Base-by-base conservation (phyloP, 2,329 filamentous ascomycete genomes). In the Scedosporium apiospermum region DNA sequence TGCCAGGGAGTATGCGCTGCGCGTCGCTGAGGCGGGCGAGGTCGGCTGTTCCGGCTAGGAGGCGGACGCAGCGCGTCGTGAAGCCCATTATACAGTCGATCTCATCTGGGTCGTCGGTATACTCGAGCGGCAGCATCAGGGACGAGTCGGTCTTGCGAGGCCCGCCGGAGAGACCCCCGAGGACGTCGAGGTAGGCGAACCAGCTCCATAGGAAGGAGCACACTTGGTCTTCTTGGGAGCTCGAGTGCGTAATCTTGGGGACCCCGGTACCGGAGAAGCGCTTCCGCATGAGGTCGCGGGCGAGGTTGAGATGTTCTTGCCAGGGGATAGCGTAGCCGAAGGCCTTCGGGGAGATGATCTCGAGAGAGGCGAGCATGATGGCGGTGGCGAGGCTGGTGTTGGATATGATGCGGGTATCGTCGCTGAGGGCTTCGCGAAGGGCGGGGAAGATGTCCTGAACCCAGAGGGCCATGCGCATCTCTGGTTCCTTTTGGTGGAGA, bases 121-220 rank as follows among this genome's bases (percentile, higher is more conserved):
- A 75, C 67, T 79, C 79, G 73, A 83, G 72, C 76, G 85, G 70
- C 78, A 79, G 73, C 65, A 77, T 67, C 62, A 75, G 78, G 7
- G 84, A 75, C 0, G 83, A 81, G 23, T 78, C 78, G 41, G 79
- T 79, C 41, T 78, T 77, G 58, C 77, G 65, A 57, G 70, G 77
- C 9, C 82, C 82, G 16, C 88, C 89, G 62, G 77, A 87, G 27
- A 96, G 77, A 51, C 85, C 87, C 26, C 90, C 91, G 62, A 95
- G 77, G 1, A 95, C 86, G 69, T 95, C 90, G 21, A 96, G 81
- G 73, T 95, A 95, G 1, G 88, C 88, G 66, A 95, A 88, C 91
- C 91, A 96, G 64, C 89, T 85, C 67, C 85, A 87, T 9, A 95
- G 80, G 69, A 96, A 95, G 61, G 88, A 88, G 62, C 87, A 81